Conservation (phyloP, 768 basidiomycete genomes). For the Leccinum truebloodii region DNA sequence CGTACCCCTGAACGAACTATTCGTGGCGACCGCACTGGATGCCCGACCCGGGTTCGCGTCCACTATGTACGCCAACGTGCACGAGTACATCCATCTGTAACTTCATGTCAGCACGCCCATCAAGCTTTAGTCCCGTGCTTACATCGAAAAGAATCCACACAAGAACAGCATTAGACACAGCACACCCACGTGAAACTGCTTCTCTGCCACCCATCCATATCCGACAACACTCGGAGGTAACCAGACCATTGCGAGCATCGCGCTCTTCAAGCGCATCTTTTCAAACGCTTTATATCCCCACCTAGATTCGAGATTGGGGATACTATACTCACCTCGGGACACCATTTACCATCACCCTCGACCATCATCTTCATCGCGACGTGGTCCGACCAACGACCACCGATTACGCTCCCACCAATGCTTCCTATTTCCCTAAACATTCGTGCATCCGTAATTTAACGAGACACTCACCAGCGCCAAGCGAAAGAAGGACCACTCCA, state of each 20-base stretch:
- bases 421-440: constrained; percentile 36
- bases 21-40: constrained; percentile 71
- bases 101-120: constrained; percentile 2
- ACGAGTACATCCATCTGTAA: constrained; percentile 58
- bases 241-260: constrained; percentile 52
- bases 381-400: constrained; percentile 60
- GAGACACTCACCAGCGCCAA: constrained; percentile 57
- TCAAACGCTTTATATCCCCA: not conserved
- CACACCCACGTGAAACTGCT: constrained; percentile 63
- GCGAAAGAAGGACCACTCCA: constrained; percentile 75
- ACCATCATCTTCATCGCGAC: constrained; percentile 44
- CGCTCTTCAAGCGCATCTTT: constrained; percentile 74
- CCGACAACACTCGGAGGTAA: constrained; percentile 60
- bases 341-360: constrained; percentile 45
- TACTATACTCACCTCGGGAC: constrained; percentile 64
- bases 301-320: not conserved
- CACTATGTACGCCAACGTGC: constrained; percentile 81
- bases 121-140: constrained; percentile 22
- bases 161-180: constrained; percentile 73
- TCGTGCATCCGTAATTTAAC: not conserved
- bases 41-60: constrained; percentile 85
- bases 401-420: constrained; percentile 53
- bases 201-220: constrained; percentile 74
- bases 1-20: constrained; percentile 73
- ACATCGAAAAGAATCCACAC: constrained; percentile 77